Evolutionary conservation across 2,329 filamentous ascomycete genomes (phyloP), one percentile per base, ranked within the genome.

Genomic region (Penicillium aurantiogriseum): DNA sequence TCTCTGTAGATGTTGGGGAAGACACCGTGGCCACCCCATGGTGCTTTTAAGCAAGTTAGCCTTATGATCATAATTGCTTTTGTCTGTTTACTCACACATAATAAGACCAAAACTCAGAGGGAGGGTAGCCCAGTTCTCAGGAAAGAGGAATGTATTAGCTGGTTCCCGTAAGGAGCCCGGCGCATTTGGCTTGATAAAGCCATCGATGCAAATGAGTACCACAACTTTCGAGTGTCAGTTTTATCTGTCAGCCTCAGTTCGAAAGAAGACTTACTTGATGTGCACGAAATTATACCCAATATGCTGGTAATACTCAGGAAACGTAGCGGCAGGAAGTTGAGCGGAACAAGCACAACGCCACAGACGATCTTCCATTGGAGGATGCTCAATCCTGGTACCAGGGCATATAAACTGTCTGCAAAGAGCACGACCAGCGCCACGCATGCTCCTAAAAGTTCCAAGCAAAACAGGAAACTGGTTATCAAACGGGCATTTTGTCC

Each of bases 341-440:
- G 80, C 13, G 92, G 90, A 57, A 95, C 79, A 63, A 97, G 79
- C 54, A 96, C 79, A 19, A 91, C 59, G 17, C 90, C 88, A 72
- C 92, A 95, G 31, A 96, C 74, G 33, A 93, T 79, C 76, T 97
- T 97, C 92, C 93, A 97, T 59, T 85, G 79, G 0, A 85, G 81
- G 5, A 89, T 77, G 46, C 83, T 85, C 61, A 89, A 76, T 0
- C 84, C 86, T 0, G 91, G 90, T 50, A 97, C 85, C 21, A 97
- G 77, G 15, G 90, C 83, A 67, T 90, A 80, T 66, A 97, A 81
- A 44, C 90, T 95, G 76, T 97, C 94, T 51, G 91, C 90, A 73
- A 97, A 97, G n/a, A 97, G 83, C 21, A 96, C 90, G 33, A 96
- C 85, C 4, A 96, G 81, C 3, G 93, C 93, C 31, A 97, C 92